These are phyloP conservation scores for Pseudocohnilembus persalinus DNA, from an alignment of 169 alveolate species.

Conservation along the genomic window DNA sequence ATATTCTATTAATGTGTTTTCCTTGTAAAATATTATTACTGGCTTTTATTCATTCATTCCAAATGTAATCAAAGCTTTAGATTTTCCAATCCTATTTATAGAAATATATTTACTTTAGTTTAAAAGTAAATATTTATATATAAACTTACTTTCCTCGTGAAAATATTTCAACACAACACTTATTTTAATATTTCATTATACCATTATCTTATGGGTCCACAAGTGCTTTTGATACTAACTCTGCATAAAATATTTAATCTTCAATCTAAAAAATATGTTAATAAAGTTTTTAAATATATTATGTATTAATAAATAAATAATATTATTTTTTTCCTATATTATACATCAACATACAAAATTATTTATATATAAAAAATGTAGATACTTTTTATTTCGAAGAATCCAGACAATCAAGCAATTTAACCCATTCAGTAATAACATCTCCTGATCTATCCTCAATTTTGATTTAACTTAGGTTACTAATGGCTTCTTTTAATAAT, in stretches of 20 bases:
- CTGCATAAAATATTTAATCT: constrained; percentile 30
- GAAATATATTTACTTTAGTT: too few species aligned
- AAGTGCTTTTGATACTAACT: constrained; percentile 21
- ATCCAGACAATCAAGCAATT: constrained; percentile 36
- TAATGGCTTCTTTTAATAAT: constrained; percentile 34
- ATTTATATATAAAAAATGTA: too few species aligned
- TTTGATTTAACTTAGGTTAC: not conserved
- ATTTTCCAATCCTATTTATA: constrained; percentile 37
- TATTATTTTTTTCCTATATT: too few species aligned
- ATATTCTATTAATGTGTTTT: constrained; percentile 27
- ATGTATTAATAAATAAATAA: too few species aligned
- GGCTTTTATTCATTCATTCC: constrained; percentile 7
- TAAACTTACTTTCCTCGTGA: constrained; percentile 47
- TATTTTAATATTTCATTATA: constrained; percentile 25
- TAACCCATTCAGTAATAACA: constrained; percentile 44
- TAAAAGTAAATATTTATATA: too few species aligned
- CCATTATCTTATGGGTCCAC: constrained; percentile 29
- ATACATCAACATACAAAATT: too few species aligned
- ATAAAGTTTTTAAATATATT: too few species aligned
- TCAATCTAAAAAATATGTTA: too few species aligned
- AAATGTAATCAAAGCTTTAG: constrained; percentile 30
- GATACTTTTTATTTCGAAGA: constrained; percentile 21
- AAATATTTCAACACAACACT: constrained; percentile 38
- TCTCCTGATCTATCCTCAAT: constrained; percentile 2
- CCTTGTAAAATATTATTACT: constrained; percentile 31